phyloP scores from a whole-genome alignment of 73 alveolate genomes.

The Symbiodinium pilosum region DNA sequence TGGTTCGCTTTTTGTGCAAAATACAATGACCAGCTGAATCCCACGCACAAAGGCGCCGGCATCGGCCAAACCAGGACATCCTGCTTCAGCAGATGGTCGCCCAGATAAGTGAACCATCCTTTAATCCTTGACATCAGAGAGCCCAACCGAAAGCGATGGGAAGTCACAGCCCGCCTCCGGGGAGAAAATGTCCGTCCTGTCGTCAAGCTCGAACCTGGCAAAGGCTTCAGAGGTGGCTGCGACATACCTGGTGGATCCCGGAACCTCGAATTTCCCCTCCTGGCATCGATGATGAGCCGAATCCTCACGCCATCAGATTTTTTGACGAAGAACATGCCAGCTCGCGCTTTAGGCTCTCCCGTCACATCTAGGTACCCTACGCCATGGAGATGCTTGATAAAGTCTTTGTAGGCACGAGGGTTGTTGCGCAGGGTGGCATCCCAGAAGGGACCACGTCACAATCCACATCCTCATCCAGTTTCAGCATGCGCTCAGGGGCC shows the following conservation, averaged over 20 bases:
- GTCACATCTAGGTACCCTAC: conserved; percentile 28
- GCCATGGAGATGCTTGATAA: not conserved
- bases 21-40: conserved; percentile 15
- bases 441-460: not conserved
- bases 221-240: conserved; percentile 28
- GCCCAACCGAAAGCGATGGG: not conserved
- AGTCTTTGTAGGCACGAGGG: not conserved
- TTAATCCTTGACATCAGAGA: conserved; percentile 28
- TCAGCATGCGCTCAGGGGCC: conserved; percentile 61
- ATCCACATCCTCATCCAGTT: not conserved
- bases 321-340: conserved; percentile 16
- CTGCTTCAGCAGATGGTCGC: not conserved
- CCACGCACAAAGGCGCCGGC: conserved; percentile 2
- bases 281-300: conserved; percentile 30
- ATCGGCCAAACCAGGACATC: not conserved
- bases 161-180: not conserved
- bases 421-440: conserved; percentile 4
- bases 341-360: not conserved
- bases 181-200: not conserved
- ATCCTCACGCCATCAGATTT: not conserved
- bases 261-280: conserved; percentile 16
- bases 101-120: not conserved
- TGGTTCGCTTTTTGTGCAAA: conserved; percentile 34
- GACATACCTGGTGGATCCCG: conserved; percentile 27
- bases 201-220: conserved; percentile 11